These are phyloP conservation scores for Thraustochytrium striatum DNA, from an alignment of 352 stramenopile genomes.

Conservation along the genomic window DNA sequence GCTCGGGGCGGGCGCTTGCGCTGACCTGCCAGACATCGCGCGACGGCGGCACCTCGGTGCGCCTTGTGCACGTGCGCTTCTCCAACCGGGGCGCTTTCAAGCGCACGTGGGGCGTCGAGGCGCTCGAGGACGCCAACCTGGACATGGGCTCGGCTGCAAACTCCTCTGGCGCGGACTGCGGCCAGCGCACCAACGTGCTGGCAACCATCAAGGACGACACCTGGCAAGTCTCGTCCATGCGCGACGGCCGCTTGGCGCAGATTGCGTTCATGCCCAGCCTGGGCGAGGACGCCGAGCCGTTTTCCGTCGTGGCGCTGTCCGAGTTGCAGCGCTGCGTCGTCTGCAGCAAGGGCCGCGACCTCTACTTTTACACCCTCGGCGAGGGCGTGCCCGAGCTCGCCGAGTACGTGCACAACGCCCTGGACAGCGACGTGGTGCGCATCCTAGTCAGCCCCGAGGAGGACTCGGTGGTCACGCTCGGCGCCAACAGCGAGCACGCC, in stretches of 20 bases:
- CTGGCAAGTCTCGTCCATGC: background rate
- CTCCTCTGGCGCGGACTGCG: background rate
- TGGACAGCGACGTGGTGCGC: background rate
- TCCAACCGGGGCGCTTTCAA: background rate
- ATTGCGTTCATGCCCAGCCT: background rate
- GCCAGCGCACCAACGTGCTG: background rate
- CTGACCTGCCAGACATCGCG: background rate
- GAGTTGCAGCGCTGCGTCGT: background rate
- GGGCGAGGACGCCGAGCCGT: background rate
- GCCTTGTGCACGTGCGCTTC: background rate
- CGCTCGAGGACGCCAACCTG: background rate
- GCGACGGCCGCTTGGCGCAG: background rate
- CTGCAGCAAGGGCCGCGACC: background rate
- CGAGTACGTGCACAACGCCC: background rate
- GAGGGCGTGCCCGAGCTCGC: background rate
- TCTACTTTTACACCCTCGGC: background rate
- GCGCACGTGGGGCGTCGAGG: background rate
- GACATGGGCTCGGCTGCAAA: background rate
- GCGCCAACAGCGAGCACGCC: background rate
- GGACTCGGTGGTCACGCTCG: background rate
- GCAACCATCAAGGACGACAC: background rate
- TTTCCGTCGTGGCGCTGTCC: background rate
- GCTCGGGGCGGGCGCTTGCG: background rate
- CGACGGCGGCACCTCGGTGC: background rate
- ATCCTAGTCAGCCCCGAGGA: background rate